Percentiles rank a stretch among this genome's conserved stretches.
Conservation (phyloP, 768 basidiomycete species). For the Termitomyces sp. region DNA sequence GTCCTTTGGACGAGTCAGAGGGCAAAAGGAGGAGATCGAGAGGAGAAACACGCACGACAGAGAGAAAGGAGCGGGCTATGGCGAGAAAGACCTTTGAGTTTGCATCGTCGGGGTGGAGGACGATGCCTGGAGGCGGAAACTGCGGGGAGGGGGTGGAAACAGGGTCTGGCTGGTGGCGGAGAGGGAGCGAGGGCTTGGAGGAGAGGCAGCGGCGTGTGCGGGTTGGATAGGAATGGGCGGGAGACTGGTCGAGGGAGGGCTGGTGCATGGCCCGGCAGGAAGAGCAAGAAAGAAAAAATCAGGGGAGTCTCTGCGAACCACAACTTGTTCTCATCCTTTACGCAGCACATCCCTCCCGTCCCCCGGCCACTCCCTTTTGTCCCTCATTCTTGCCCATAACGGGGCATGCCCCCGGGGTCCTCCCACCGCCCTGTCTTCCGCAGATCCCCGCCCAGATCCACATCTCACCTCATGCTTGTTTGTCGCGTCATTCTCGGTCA, state of each 20-base stretch:
- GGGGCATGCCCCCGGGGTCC: conserved; percentile 16
- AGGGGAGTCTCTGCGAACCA: conserved; percentile 9
- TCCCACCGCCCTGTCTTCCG: conserved; percentile 2
- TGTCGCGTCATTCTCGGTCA: conserved; percentile 2
- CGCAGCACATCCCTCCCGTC: conserved; percentile 9
- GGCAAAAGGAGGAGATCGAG: conserved; percentile 12
- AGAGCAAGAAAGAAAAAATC: conserved; percentile 22
- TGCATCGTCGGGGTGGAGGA: conserved; percentile 72
- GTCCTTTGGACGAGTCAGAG: conserved; percentile 35
- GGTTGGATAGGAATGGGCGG: conserved; percentile 43
- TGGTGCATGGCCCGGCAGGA: conserved; percentile 10
- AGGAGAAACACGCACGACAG: conserved; percentile 48
- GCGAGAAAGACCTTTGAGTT: conserved; percentile 67
- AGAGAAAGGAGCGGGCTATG: conserved; percentile 65
- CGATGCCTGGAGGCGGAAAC: conserved; percentile 59
- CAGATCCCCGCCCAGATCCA: conserved; percentile 21
- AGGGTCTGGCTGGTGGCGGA: conserved; percentile 36
- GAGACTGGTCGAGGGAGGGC: conserved; percentile 2
- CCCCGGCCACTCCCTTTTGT: conserved; percentile 7
- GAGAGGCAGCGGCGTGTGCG: conserved; percentile 46
- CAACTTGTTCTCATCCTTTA: conserved; percentile 8
- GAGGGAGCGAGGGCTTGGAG: conserved; percentile 47
- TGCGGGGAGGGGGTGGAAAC: conserved; percentile 20
- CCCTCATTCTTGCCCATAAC: conserved; percentile 9
- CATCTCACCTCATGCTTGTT: conserved; percentile 1